These are phyloP conservation scores for Microglena sp. DNA, from an alignment of 139 green algal species.

Conservation along the genomic window DNA sequence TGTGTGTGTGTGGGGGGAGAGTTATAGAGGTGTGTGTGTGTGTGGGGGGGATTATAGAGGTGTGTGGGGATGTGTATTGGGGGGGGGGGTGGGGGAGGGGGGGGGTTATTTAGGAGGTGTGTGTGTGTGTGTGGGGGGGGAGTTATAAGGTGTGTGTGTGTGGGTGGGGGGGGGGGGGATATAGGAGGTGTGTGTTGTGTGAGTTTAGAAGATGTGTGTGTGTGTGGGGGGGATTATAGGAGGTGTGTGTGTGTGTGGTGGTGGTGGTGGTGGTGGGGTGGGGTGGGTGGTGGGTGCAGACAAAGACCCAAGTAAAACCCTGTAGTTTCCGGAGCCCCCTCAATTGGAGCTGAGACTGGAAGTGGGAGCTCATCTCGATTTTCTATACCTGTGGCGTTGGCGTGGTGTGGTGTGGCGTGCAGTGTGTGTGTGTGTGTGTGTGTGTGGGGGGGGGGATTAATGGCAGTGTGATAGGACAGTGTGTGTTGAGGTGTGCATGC, in stretches of 20 bases:
- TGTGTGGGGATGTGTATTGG: too few species aligned
- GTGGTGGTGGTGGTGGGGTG: not conserved
- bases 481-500: not conserved
- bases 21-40: too few species aligned
- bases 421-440: not conserved
- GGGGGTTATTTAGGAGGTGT: not conserved
- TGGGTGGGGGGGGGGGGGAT: not conserved
- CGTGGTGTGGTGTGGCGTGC: not conserved
- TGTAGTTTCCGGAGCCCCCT: not conserved
- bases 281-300: not conserved
- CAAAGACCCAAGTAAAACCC: not conserved
- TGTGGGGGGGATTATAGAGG: too few species aligned
- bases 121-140: not conserved
- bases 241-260: not conserved
- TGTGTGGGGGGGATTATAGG: not conserved
- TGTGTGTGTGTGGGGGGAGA: too few species aligned
- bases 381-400: not conserved
- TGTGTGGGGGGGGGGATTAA: not conserved
- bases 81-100: too few species aligned
- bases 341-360: not conserved
- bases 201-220: not conserved
- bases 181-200: not conserved
- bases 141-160: not conserved
- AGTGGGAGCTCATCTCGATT: not conserved
- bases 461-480: not conserved